Conservation (phyloP, 2,329 filamentous ascomycete genomes). For the Scedosporium boydii region DNA sequence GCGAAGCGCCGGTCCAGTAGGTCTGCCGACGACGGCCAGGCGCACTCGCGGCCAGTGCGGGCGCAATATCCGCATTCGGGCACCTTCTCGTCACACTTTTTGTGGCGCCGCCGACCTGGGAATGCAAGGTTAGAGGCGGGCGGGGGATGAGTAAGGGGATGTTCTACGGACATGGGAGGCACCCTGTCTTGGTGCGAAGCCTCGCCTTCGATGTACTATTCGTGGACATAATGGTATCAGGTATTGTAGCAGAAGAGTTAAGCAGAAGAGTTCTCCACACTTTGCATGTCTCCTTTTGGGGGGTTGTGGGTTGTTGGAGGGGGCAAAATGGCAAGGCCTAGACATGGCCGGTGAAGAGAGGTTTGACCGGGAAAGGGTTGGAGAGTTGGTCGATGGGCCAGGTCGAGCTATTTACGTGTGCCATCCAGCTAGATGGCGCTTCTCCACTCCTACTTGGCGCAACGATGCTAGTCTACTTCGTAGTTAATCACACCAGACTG, state of each 20-base stretch:
- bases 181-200: constrained; percentile 10
- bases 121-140: not conserved
- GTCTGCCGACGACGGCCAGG: constrained; percentile 7
- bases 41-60: constrained; percentile 2
- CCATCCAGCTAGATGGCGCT: no score
- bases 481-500: no score
- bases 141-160: not conserved
- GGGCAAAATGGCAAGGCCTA: no score
- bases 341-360: no score
- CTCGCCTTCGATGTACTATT: not conserved
- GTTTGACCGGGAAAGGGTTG: no score
- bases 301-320: no score
- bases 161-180: constrained; percentile 6
- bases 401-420: no score
- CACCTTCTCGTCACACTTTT: constrained; percentile 7
- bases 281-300: no score
- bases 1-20: constrained; percentile 7
- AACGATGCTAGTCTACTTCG: no score
- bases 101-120: constrained; percentile 6
- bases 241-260: not conserved
- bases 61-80: constrained; percentile 4
- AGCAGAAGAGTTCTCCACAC: no score
- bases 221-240: constrained; percentile 4
- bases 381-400: no score
- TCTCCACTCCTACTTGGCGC: no score